These are phyloP conservation scores for Mycosphaerella arachidis DNA, from an alignment of 2,329 filamentous ascomycete genomes.

Conservation along the genomic window DNA sequence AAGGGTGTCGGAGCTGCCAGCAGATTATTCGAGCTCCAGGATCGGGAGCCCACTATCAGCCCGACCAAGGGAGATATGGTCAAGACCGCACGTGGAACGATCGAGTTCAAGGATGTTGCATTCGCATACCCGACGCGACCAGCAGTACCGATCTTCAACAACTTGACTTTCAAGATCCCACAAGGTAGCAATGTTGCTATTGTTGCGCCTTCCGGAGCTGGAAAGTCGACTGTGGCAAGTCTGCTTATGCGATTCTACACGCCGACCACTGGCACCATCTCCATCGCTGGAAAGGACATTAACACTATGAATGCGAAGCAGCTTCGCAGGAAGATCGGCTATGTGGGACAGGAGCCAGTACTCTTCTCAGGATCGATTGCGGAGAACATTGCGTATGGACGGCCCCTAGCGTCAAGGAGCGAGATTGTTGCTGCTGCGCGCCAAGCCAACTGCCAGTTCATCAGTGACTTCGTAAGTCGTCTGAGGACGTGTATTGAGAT, in stretches of 20 bases:
- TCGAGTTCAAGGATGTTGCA: constrained; percentile 77
- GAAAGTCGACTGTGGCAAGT: constrained; percentile 94
- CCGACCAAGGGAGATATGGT: constrained; percentile 78
- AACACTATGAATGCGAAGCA: constrained; percentile 88
- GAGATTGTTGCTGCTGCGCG: constrained; percentile 84
- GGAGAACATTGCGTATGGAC: constrained; percentile 89
- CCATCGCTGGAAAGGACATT: constrained; percentile 80
- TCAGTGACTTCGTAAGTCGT: constrained; percentile 73
- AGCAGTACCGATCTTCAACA: constrained; percentile 84
- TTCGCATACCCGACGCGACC: constrained; percentile 94
- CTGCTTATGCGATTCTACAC: constrained; percentile 87
- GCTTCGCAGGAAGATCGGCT: constrained; percentile 82
- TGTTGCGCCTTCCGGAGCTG: constrained; percentile 90
- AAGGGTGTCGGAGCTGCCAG: constrained; percentile 97
- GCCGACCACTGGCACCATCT: constrained; percentile 70
- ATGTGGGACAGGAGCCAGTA: constrained; percentile 93
- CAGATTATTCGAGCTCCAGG: constrained; percentile 90
- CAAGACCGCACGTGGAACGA: constrained; percentile 77
- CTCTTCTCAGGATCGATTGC: constrained; percentile 81
- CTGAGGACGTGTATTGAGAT: constrained; percentile 5
- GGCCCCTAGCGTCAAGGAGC: constrained; percentile 67
- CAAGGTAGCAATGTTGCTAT: constrained; percentile 94
- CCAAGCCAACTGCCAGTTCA: constrained; percentile 93
- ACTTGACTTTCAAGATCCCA: constrained; percentile 83
- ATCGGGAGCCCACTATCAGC: constrained; percentile 80